Conservation (phyloP, 208 protist genomes). For the Leishmania major region DNA sequence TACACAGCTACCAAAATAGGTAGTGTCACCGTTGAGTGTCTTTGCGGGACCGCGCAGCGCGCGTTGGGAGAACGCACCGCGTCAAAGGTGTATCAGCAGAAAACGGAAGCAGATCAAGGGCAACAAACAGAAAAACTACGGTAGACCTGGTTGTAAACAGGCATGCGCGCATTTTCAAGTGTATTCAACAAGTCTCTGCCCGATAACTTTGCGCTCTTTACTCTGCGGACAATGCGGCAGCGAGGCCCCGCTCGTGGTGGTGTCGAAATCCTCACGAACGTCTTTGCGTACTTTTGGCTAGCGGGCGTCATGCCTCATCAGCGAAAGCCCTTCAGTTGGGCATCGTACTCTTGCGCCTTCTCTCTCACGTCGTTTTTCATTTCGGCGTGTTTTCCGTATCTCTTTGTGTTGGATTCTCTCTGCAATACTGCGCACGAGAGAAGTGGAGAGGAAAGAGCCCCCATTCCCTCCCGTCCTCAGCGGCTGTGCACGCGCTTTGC, state of each 20-base stretch:
- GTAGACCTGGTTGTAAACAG: neutral
- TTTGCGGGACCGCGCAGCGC: neutral
- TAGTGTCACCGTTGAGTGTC: too few species aligned
- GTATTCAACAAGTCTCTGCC: neutral
- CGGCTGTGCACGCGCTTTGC: neutral
- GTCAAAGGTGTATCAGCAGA: neutral
- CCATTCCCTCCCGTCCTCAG: neutral
- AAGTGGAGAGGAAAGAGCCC: neutral
- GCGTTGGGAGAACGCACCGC: neutral
- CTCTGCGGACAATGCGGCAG: neutral
- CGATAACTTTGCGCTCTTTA: neutral
- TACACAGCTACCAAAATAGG: neutral
- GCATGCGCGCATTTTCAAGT: neutral
- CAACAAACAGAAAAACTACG: neutral
- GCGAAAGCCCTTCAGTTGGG: neutral
- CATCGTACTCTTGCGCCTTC: neutral
- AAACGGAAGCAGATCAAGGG: neutral
- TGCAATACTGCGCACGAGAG: conserved; percentile 5
- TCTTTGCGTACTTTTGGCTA: neutral
- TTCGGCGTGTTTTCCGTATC: neutral
- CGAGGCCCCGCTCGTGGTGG: neutral
- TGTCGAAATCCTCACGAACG: neutral
- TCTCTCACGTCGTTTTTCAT: neutral
- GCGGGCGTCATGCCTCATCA: neutral
- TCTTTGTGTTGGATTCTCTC: neutral